These are phyloP conservation scores for Ustilago sp. DNA, from an alignment of 1,284 basidiomycete species.

Conservation along the genomic window DNA sequence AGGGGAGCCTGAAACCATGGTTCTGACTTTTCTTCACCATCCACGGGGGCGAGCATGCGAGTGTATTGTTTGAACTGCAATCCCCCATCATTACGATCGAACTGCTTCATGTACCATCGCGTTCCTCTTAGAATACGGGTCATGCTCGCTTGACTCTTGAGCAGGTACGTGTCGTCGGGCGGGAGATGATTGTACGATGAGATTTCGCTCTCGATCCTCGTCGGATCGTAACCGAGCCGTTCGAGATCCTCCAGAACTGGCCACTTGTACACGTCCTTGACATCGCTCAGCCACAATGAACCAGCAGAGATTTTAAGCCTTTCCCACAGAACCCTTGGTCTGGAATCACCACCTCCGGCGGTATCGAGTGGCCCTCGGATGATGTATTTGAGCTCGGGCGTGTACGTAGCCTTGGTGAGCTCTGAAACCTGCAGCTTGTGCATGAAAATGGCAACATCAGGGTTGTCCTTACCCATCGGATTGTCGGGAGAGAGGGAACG, in stretches of 20 bases:
- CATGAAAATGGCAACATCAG: slow-evolving; percentile 31
- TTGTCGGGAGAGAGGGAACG: neutral
- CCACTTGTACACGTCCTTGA: slow-evolving; percentile 10
- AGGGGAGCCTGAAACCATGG: slow-evolving; percentile 21
- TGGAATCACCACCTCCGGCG: neutral
- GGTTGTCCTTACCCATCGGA: slow-evolving; percentile 4
- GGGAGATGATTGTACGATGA: neutral
- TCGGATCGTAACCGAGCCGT: slow-evolving; percentile 17
- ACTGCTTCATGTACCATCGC: neutral
- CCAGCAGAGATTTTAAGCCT: neutral
- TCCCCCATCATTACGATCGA: neutral
- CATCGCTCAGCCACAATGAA: slow-evolving; percentile 8
- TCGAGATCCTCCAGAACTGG: slow-evolving; percentile 8
- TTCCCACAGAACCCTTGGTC: neutral
- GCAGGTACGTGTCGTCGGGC: neutral
- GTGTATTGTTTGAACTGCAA: neutral
- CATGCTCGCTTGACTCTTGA: too few relatives aligned
- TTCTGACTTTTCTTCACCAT: neutral
- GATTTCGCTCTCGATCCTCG: slow-evolving; percentile 13
- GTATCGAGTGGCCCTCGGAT: slow-evolving; percentile 2
- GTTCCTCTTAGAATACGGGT: neutral
- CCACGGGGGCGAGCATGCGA: neutral
- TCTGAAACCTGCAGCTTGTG: neutral
- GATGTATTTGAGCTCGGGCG: slow-evolving; percentile 10
- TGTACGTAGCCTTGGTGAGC: neutral